Evolutionary conservation across 805 yeast species (phyloP).

Genomic region (Hanseniaspora valbyensis): DNA sequence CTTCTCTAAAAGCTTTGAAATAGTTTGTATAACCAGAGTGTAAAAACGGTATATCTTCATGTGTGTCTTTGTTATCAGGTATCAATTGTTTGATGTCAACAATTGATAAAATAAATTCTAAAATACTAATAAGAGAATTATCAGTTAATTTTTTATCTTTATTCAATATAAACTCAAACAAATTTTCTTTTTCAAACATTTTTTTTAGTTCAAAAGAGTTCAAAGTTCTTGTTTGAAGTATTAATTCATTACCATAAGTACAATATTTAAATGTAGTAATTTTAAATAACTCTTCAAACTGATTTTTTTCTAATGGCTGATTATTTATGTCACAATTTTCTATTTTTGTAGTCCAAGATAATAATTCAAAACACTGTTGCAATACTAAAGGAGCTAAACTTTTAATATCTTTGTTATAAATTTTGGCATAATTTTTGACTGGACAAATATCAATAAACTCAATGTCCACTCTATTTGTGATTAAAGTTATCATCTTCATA

Average conservation of each 20-base stretch:
- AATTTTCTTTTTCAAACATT: background rate
- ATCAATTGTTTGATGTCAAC: background rate
- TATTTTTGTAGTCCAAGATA: background rate
- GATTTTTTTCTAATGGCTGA: background rate
- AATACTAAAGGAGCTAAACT: background rate
- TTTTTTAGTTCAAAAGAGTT: background rate
- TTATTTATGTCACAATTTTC: background rate
- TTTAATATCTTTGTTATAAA: background rate
- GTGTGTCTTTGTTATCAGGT: background rate
- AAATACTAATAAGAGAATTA: background rate
- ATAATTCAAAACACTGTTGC: background rate
- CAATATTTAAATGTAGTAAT: background rate
- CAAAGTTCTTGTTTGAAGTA: background rate
- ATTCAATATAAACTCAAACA: background rate
- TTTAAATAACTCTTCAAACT: background rate
- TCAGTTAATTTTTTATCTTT: background rate
- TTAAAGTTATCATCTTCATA: background rate
- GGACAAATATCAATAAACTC: background rate
- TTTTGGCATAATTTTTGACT: too few relatives aligned
- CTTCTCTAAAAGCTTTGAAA: background rate
- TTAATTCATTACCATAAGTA: background rate
- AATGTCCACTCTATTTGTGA: background rate
- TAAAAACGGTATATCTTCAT: background rate
- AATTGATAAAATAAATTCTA: background rate
- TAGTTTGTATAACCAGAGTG: background rate